Conservation (phyloP, 2,329 filamentous ascomycete genomes). For the Akanthomyces lecanii region DNA sequence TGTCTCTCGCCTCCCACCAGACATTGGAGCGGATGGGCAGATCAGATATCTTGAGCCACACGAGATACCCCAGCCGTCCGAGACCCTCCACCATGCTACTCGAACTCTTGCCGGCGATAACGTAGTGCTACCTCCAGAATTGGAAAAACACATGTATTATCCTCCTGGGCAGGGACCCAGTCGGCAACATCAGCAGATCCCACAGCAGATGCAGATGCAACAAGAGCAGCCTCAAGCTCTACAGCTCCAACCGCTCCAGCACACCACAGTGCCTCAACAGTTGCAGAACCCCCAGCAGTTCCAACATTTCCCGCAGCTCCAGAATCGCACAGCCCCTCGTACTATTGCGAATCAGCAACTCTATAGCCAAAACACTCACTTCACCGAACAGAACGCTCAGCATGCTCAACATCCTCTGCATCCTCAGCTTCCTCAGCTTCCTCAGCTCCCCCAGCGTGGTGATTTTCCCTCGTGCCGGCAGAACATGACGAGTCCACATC, state of each 20-base stretch:
- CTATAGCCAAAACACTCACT: background rate
- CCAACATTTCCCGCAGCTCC: background rate
- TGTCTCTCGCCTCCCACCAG: background rate
- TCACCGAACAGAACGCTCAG: background rate
- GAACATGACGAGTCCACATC: no score
- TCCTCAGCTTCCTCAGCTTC: background rate
- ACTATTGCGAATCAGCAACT: background rate
- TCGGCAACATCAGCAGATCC: background rate
- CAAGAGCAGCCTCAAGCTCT: background rate
- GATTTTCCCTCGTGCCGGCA: background rate
- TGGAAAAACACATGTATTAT: conserved; percentile 12
- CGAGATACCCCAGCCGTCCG: background rate
- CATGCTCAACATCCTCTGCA: background rate
- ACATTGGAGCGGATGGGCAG: background rate
- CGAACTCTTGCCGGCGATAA: background rate
- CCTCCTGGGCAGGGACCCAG: background rate
- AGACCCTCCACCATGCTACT: background rate
- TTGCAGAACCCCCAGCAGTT: background rate
- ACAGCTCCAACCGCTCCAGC: background rate
- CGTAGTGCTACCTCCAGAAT: background rate
- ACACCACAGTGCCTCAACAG: background rate
- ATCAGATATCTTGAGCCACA: conserved; percentile 6
- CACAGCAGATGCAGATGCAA: background rate
- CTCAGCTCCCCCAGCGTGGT: background rate
- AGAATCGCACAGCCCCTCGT: background rate